Conservation (phyloP, 169 alveolate genomes). For the Plasmodium coatneyi region DNA sequence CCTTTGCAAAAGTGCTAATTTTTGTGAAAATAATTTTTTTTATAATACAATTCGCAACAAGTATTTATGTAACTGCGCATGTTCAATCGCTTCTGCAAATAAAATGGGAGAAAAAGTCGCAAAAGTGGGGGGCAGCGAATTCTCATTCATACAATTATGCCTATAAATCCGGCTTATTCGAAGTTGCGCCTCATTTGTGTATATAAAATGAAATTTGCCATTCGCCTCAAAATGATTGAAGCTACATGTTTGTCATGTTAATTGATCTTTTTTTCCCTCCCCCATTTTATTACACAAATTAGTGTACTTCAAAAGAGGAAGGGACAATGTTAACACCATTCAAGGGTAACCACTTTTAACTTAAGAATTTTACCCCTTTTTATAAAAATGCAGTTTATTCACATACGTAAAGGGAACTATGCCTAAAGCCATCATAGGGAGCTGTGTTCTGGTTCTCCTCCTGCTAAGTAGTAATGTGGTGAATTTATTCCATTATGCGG, state of each 20-base stretch:
- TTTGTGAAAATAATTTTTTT: background rate
- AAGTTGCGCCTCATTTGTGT: background rate
- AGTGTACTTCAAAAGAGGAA: background rate
- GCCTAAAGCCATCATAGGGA: constrained; percentile 18
- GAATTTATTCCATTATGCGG: constrained; percentile 10
- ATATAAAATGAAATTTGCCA: background rate
- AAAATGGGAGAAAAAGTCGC: background rate
- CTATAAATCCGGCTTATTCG: background rate
- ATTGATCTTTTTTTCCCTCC: background rate
- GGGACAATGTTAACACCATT: background rate
- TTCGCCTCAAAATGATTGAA: background rate
- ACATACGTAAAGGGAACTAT: constrained; percentile 33
- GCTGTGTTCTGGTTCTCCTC: constrained; percentile 24
- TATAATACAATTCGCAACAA: background rate
- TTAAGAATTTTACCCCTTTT: background rate
- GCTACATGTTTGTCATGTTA: background rate
- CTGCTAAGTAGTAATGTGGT: constrained; percentile 37
- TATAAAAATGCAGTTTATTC: constrained; percentile 2
- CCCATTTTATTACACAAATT: background rate
- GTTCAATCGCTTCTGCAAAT: background rate
- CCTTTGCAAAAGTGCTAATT: background rate
- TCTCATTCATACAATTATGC: background rate
- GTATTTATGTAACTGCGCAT: background rate
- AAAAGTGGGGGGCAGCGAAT: background rate
- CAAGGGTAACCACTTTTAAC: background rate